Evolutionary conservation across 805 yeast species (phyloP).

Genomic region (Suhomyces prunicola): DNA sequence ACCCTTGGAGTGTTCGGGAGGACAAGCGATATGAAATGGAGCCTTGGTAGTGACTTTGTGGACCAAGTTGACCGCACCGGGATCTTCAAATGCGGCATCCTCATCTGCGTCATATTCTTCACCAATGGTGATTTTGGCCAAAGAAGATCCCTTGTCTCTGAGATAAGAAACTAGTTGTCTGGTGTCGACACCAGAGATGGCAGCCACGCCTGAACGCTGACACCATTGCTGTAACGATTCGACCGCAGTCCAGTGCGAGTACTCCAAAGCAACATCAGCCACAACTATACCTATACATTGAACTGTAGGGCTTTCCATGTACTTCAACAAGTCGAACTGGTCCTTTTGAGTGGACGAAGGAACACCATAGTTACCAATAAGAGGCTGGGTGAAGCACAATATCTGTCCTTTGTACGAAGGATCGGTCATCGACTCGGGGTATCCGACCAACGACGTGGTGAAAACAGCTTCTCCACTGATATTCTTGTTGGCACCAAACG

Average conservation of each 20-base stretch:
- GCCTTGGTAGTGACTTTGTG: conserved; percentile 92
- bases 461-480: conserved; percentile 97
- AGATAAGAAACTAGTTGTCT: conserved; percentile 88
- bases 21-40: conserved; percentile 83
- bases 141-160: conserved; percentile 94
- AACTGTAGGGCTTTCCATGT: conserved; percentile 85
- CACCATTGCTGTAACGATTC: conserved; percentile 96
- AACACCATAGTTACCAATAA: conserved; percentile 97
- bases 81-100: conserved; percentile 87
- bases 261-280: conserved; percentile 89
- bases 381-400: conserved; percentile 92
- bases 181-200: conserved; percentile 96
- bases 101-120: conserved; percentile 90
- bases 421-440: conserved; percentile 98
- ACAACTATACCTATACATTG: conserved; percentile 97
- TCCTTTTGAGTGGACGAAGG: conserved; percentile 83
- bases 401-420: conserved; percentile 98
- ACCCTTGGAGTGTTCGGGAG: conserved; percentile 50
- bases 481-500: conserved; percentile 93
- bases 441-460: conserved; percentile 96
- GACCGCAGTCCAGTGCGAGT: conserved; percentile 99
- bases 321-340: conserved; percentile 78
- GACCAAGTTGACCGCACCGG: conserved; percentile 85
- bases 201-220: conserved; percentile 89
- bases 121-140: conserved; percentile 86